Evolutionary conservation across 2,329 filamentous ascomycete species (phyloP), one percentile per base, ranked within the genome.

Genomic region (Colletotrichum sp.): DNA sequence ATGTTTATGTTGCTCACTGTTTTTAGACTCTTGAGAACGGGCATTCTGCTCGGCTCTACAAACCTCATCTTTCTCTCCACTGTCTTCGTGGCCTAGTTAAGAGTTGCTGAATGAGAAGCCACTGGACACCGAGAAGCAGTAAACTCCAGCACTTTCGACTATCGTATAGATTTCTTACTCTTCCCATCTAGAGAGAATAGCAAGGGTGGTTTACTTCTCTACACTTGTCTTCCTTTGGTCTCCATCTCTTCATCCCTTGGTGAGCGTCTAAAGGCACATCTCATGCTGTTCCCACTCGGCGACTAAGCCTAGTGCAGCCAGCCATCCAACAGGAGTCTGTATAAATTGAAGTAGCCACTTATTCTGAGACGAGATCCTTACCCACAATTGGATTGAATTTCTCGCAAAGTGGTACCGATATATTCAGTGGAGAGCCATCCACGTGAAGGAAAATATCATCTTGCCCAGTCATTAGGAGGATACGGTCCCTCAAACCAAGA

Each of bases 31-130:
- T n/a, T n/a, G 5, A 48, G 9, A 48, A 48, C 3, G 2, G 6
- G 8, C 39, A 44, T 6, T 44, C 3, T 18, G 5, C 16, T n/a
- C 39, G 0, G 18, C 39, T 44, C 8, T 3, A 16, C 8, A n/a
- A 44, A 44, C 8, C 0, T 10, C 8, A 0, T 44, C 1, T 44
- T 0, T 1, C 18, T 44, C 39, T 10, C 0, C 16, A 0, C 16
- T 18, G 16, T 10, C 36, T 44, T 10, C 8, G 8, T n/a, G 18
- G 39, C 39, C 1, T 36, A 15, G 8, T 32, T 36, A 13, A 18
- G 36, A 0, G 16, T 0, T n/a, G 5, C 39, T n/a, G 5, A 3
- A n/a, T n/a, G 2, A 48, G 1, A 48, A 48, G 39, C 39, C 1
- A 1, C 39, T 12, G 5, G 39, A 44, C 8, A 44, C 18, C 6